Base-by-base conservation (phyloP, 2,329 filamentous ascomycete genomes). In the Phaeoacremonium minimum region DNA sequence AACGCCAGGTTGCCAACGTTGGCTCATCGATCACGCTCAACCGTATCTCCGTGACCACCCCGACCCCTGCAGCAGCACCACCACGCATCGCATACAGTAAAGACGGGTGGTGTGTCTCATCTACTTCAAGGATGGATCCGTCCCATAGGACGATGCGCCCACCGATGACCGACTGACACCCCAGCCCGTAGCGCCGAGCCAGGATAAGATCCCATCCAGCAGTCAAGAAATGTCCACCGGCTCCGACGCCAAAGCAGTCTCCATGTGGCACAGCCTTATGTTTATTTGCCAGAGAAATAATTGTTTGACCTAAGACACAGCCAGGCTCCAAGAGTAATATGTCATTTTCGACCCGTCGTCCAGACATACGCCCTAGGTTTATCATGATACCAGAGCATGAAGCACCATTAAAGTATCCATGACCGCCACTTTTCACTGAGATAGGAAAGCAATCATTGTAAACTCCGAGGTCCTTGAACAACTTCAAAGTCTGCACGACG, bases 61-160 rank as follows among this genome's bases (percentile, higher is more conserved):
- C 36, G 18, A 22, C 36, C 14, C 22, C 30, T 28, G 20, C 36
- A 7, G 15, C 36, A n/a, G 20, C 31, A 9, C 31, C 20, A 14
- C 36, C 31, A 28, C 36, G 22, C 36, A 38, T 35, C 17, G 36
- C 31, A 13, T 17, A 38, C n/a, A 38, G 36, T 16, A 38, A 28
- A 15, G 33, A 30, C 15, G 16, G 20, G 11, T 33, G 6, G 36
- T 28, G 28, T 6, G n/a, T 15, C 22, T 34, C 31, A n/a, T 30
- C 30, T 7, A 38, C 36, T 15, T 38, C 31, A 6, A 38, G 16
- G 16, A 33, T 31, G 14, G 16, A 33, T 16, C 36, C 31, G 22
- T 38, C 36, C 36, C 20, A 38, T 12, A 38, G 30, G 16, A 34
- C 30, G 15, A 38, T 18, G 13, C 31, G 36, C 17, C 36, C 22